Evolutionary conservation across 2,329 filamentous ascomycete species (phyloP), one percentile per base, ranked within the genome.

Genomic region (Biscogniauxia marginata): DNA sequence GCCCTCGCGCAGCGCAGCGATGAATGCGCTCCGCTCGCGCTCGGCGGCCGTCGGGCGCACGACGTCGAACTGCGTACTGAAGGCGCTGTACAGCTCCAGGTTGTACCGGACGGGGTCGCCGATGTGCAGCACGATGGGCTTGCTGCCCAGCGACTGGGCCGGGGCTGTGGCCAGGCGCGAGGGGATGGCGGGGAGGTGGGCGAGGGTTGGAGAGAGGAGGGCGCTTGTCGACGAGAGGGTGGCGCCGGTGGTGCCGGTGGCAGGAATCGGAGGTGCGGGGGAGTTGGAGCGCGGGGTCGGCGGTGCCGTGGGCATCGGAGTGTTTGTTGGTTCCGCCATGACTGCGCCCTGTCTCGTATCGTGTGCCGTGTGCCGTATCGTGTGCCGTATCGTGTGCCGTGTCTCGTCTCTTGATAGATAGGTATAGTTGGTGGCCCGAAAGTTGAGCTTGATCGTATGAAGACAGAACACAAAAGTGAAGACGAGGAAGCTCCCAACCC

Each of bases 51-150:
- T 73, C 0, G 81, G 82, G n/a, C 79, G 78, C 50, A 85, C 66
- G 21, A 86, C 71, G 13, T 81, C 75, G 63, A 78, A 84, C 18
- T 66, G 70, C 0, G 69, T 48, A 23, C 71, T 67, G 63, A 83
- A 77, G 58, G 71, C 70, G 25, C 70, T 70, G 63, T 79, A 81
- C 0, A 77, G 79, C 1, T 73, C 69, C 0, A 72, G 75, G 61
- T 82, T 81, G 69, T 80, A 82, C 60, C 74, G 75, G 56, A 81
- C 70, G 7, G 77, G 74, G 67, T 93, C 90, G 60, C 90, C 91
- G 72, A 91, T 86, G 75, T 87, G 88, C 63, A 96, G 82, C 57
- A 95, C 86, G 61, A 86, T 82, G 46, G 73, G 77, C 58, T 71
- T 78, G 16, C 61, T 56, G 5, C 63, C 60, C 3, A 63, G 45